These are phyloP conservation scores for Isatis lusitanica DNA, from an alignment of 441 rosid genomes.

Conservation along the genomic window DNA sequence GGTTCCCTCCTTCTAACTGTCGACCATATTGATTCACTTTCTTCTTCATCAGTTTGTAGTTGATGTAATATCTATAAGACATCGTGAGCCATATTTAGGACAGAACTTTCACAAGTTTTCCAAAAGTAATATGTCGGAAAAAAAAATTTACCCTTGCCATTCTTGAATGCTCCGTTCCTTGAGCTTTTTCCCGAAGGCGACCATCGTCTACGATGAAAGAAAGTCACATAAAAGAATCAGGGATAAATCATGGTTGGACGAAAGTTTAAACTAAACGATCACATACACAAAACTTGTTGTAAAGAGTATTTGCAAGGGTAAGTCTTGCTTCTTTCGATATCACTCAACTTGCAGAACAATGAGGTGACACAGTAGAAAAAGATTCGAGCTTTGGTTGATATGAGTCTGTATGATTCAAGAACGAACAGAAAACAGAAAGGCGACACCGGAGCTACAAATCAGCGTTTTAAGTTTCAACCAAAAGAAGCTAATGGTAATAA, in stretches of 20 bases:
- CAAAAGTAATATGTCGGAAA: background rate
- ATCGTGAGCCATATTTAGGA: background rate
- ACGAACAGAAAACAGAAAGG: background rate
- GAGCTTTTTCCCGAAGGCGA: constrained; percentile 86
- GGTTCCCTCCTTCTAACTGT: constrained; percentile 67
- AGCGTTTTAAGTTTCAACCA: too few relatives aligned
- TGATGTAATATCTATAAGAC: constrained; percentile 68
- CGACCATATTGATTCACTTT: constrained; percentile 71
- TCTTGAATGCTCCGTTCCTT: constrained; percentile 78
- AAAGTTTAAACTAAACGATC: background rate
- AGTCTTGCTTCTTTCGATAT: background rate
- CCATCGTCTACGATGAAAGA: constrained; percentile 56
- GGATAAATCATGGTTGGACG: background rate
- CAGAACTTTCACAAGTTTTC: background rate
- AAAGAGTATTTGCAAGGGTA: background rate
- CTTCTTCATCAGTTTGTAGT: constrained; percentile 91
- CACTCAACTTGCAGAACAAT: background rate
- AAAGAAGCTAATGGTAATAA: too few relatives aligned
- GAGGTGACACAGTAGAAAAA: background rate
- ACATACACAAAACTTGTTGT: background rate
- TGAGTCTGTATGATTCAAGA: background rate
- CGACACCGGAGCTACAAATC: background rate
- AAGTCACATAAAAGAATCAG: background rate
- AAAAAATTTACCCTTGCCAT: constrained; percentile 73
- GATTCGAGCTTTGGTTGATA: background rate